Evolutionary conservation across 2,329 filamentous ascomycete genomes (phyloP).

Genomic region (Dendrostoma leiphaemia): DNA sequence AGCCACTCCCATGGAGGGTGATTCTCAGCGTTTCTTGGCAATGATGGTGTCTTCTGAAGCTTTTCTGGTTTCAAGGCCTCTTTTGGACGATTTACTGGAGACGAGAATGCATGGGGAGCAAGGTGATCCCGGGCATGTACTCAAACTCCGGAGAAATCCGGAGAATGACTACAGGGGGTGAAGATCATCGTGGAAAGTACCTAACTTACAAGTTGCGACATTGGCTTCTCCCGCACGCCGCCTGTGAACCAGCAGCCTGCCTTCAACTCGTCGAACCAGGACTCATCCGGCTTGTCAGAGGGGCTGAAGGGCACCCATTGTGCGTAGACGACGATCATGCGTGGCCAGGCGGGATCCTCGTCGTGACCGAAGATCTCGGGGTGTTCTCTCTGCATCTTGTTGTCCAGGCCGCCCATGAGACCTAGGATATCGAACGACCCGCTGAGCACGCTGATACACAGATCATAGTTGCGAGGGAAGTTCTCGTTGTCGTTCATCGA

Average conservation of each 20-base stretch:
- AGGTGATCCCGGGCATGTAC: too few species aligned
- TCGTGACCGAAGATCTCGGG: constrained; percentile 35
- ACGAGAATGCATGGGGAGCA: too few species aligned
- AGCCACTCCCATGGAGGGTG: background rate
- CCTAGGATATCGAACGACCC: constrained; percentile 32
- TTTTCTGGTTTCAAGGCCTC: too few species aligned
- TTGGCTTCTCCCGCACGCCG: constrained; percentile 36
- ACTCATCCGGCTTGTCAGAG: constrained; percentile 33
- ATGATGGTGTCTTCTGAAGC: too few species aligned
- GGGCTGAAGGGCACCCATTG: constrained; percentile 43
- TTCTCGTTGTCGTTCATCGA: constrained; percentile 42
- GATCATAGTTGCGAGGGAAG: constrained; percentile 44
- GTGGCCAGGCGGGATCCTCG: constrained; percentile 35
- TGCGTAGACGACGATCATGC: constrained; percentile 43
- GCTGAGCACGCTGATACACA: constrained; percentile 45
- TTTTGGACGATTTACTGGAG: too few species aligned
- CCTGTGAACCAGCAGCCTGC: constrained; percentile 26
- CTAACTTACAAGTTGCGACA: constrained; percentile 36
- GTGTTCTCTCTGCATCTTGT: constrained; percentile 34
- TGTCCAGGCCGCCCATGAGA: constrained; percentile 33
- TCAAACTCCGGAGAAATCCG: too few species aligned
- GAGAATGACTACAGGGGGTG: too few species aligned
- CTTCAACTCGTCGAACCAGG: constrained; percentile 38
- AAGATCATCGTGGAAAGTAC: too few species aligned
- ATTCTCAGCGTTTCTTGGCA: too few species aligned